Base-by-base conservation (phyloP, 1,284 basidiomycete genomes). In the Laetiporus sulphureus region DNA sequence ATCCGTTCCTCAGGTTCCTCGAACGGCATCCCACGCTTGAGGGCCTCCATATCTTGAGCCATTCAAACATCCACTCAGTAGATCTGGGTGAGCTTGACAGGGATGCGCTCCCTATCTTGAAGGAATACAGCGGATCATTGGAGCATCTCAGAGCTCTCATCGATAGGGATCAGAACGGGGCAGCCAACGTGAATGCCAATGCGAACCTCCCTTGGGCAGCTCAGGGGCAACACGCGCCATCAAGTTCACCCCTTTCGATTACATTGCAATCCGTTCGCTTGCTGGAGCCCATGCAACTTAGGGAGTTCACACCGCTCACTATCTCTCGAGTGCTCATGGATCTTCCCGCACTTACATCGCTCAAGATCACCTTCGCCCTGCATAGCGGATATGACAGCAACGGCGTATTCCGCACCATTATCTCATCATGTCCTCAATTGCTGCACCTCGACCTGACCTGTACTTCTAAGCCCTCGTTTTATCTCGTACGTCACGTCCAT, bases 301-400 rank as follows among this genome's bases (percentile, higher is more conserved):
- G 81, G 22, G 81, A 85, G 47, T 63, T 81, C 12, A 77, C 80
- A 5, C 74, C 78, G 1, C 64, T 79, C 22, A 66, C 73, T 6
- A 67, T 85, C 2, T 72, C 77, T 3, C 68, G 67, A 29, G 64
- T 80, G 21, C 66, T 86, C 19, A 66, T 71, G 45, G 68, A 69
- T 33, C 51, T 84, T 15, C 68, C 69, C n/a, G 64, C 65, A 5
- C 67, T 86, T 19, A 70, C 64, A 15, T 68, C 74, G 27, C 65
- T 86, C 42, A 75, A 70, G 41, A 72, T 85, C 37, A 66, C 73
- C 13, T 85, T 85, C 55, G 70, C 72, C 31, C 69, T 85, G 36
- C 78, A 84, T 50, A 80, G 79, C 4, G 77, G 78, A 50, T 84
- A 84, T 52, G 83, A 86, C 51, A 79, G 79, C 52, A 77, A 75